These are phyloP conservation scores for Persicaria tinctoria DNA, from an alignment of 148 eudicot species.

Conservation along the genomic window DNA sequence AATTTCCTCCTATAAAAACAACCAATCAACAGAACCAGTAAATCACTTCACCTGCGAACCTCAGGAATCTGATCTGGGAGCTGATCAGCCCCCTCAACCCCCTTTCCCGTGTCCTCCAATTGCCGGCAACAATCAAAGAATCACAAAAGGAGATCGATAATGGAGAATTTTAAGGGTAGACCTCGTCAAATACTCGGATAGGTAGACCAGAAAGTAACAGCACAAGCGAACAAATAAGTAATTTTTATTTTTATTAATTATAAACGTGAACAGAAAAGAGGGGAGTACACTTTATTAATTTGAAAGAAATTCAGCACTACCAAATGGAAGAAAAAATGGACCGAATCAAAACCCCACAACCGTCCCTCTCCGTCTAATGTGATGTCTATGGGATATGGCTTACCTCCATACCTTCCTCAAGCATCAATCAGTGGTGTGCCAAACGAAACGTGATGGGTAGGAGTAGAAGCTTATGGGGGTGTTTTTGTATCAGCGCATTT, in stretches of 20 bases:
- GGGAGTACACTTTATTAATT: constrained; percentile 2
- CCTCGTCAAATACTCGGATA: constrained; percentile 7
- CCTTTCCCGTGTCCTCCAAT: not conserved
- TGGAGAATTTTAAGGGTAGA: constrained; percentile 10
- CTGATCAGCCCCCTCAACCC: not conserved
- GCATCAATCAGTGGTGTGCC: not conserved
- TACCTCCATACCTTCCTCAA: not conserved
- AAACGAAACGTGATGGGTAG: not conserved
- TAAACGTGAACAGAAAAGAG: constrained; percentile 9
- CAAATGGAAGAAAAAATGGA: not conserved
- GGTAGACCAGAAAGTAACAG: not conserved
- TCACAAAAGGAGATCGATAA: not conserved
- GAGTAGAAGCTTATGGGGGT: not conserved
- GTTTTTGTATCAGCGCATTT: constrained; percentile 4
- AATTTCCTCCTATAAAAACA: not conserved
- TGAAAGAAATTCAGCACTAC: constrained; percentile 3
- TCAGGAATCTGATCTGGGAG: not conserved
- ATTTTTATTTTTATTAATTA: not conserved
- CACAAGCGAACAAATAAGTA: constrained; percentile 9
- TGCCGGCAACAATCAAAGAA: not conserved
- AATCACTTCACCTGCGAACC: not conserved
- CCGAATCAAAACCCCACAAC: constrained; percentile 14
- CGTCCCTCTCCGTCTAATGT: not conserved
- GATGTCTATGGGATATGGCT: not conserved
- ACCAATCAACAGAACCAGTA: constrained; percentile 7